A percentile compares a stretch with the other conserved stretches of the same genome.
Evolutionary conservation across 2,329 filamentous ascomycete species (phyloP).

Genomic region (Colletotrichum sp.): DNA sequence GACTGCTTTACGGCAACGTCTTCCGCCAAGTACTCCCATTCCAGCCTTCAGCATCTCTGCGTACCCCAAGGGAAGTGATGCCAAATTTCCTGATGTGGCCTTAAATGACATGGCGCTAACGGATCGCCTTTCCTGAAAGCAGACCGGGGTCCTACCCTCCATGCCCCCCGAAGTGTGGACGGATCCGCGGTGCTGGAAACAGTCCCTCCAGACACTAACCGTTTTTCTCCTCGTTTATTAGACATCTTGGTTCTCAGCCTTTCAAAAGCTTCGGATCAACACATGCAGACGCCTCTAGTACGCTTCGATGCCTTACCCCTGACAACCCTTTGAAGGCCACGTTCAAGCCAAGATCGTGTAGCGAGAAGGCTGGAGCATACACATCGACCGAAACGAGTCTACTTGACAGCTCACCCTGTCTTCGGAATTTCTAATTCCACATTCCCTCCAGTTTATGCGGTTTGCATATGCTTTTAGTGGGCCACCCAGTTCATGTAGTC

Average conservation of each 20-base stretch:
- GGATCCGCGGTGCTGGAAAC: constrained; percentile 7
- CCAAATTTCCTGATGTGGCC: background rate
- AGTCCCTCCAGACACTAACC: background rate
- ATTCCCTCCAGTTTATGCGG: background rate
- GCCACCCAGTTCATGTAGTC: background rate
- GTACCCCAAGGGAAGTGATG: background rate
- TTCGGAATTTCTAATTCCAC: background rate
- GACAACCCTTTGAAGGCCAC: background rate
- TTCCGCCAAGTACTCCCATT: background rate
- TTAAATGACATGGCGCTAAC: background rate
- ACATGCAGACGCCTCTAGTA: background rate
- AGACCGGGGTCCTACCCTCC: constrained; percentile 7
- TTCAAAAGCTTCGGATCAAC: background rate
- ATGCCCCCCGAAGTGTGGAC: background rate
- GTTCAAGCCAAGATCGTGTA: background rate
- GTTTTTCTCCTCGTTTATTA: background rate
- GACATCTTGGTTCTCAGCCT: no score
- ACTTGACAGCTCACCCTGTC: background rate
- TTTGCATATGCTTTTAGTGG: background rate
- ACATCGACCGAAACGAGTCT: background rate
- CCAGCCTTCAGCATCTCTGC: background rate
- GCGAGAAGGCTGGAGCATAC: no score
- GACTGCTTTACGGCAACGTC: background rate
- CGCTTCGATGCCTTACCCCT: background rate
- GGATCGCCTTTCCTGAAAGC: constrained; percentile 6